These are phyloP conservation scores for Trichoderma sp. DNA, from an alignment of 2,329 filamentous ascomycete genomes.

Conservation along the genomic window DNA sequence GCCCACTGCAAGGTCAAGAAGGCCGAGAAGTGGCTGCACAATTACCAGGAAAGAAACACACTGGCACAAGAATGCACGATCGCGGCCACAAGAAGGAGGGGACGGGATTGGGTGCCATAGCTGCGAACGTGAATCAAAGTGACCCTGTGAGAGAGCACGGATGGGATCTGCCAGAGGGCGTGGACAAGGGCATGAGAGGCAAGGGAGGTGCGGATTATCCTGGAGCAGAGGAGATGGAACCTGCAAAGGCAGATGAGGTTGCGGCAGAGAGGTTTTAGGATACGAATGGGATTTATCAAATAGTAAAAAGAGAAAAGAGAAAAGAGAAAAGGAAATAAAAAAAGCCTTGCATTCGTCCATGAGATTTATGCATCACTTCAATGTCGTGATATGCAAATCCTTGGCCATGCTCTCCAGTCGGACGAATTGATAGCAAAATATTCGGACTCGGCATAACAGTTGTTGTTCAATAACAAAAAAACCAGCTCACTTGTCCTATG, in stretches of 20 bases:
- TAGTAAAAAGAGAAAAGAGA: too few relatives aligned
- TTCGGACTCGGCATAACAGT: too few relatives aligned
- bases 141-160: constrained; percentile 39
- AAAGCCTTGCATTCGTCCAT: not conserved
- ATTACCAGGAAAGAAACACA: constrained; percentile 36
- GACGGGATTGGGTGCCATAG: constrained; percentile 46
- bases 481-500: not conserved
- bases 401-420: not conserved
- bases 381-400: not conserved
- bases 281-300: not conserved
- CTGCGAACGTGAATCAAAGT: constrained; percentile 35
- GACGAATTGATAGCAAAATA: not conserved
- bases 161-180: constrained; percentile 28
- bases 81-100: constrained; percentile 39
- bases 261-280: constrained; percentile 5
- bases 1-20: constrained; percentile 50
- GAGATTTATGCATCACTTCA: not conserved
- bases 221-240: not conserved
- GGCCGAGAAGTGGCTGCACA: constrained; percentile 40
- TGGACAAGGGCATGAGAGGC: constrained; percentile 17
- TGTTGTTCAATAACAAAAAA: not conserved
- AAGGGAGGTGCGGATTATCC: not conserved
- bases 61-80: constrained; percentile 38
- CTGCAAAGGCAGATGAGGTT: constrained; percentile 6
- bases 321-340: not conserved